phyloP scores from a whole-genome alignment of 345 rosid species.

The Ceriops zippeliana region DNA sequence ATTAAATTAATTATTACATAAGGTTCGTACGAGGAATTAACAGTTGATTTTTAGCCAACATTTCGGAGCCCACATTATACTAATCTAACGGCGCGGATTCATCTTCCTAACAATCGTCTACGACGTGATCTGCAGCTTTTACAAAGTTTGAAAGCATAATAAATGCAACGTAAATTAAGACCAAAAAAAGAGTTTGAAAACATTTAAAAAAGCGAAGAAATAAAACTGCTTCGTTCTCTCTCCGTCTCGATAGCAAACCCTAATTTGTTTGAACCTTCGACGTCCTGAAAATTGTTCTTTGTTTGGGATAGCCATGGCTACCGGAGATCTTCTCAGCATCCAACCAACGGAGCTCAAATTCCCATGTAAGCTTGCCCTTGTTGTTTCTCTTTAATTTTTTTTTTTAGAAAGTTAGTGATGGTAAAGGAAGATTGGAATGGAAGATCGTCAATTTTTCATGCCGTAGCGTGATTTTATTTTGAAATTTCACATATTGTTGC shows the following conservation, averaged over 20 bases:
- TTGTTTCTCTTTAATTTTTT: slow-evolving; percentile 16
- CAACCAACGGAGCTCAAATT: slow-evolving; percentile 81
- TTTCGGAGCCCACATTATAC: not conserved
- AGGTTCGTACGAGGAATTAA: too few species aligned
- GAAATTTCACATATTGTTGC: not conserved
- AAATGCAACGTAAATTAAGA: too few species aligned
- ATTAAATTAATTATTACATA: too few species aligned
- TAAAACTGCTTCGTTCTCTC: not conserved
- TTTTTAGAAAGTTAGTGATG: not conserved
- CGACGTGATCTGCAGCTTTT: not conserved
- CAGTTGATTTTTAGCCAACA: not conserved
- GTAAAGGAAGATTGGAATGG: not conserved
- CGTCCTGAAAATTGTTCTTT: not conserved
- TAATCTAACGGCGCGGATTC: not conserved
- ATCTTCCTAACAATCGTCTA: not conserved
- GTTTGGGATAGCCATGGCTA: slow-evolving; percentile 6
- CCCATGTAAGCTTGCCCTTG: slow-evolving; percentile 50
- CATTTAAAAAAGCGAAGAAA: not conserved
- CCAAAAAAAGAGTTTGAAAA: too few species aligned
- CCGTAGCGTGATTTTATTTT: not conserved
- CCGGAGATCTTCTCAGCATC: slow-evolving; percentile 61
- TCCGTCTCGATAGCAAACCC: not conserved
- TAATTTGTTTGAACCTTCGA: not conserved
- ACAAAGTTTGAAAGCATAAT: not conserved
- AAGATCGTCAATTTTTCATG: not conserved